phyloP scores from a whole-genome alignment of 768 basidiomycete species.

The Pleurotus tuoliensis region DNA sequence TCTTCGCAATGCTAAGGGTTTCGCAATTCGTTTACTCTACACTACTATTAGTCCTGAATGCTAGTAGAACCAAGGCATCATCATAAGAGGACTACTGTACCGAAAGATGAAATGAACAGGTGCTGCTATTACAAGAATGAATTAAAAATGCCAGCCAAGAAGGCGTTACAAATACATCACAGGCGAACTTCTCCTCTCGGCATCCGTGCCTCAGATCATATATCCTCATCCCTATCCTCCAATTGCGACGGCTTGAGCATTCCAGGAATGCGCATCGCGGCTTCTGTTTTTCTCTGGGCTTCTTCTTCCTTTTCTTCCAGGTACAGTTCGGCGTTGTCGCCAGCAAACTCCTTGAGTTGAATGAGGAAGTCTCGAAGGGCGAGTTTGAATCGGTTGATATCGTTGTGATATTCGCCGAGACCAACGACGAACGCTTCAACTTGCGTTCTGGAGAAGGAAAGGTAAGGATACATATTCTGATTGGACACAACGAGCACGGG shows the following conservation, averaged over 20 bases:
- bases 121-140: too few species aligned
- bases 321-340: constrained; percentile 88
- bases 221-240: constrained; percentile 92
- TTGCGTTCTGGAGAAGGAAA: constrained; percentile 48
- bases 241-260: constrained; percentile 95
- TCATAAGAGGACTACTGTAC: too few species aligned
- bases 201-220: constrained; percentile 34
- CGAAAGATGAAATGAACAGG: too few species aligned
- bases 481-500: too few species aligned
- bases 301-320: constrained; percentile 94
- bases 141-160: too few species aligned
- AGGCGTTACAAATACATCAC: background rate
- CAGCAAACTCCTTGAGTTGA: constrained; percentile 95
- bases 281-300: constrained; percentile 66
- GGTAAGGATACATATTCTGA: constrained; percentile 6
- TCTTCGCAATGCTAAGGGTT: too few species aligned
- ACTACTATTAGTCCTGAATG: too few species aligned
- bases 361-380: constrained; percentile 96
- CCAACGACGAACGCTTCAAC: constrained; percentile 65
- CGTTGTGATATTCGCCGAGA: constrained; percentile 69
- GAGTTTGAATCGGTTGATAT: constrained; percentile 89
- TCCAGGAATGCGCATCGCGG: constrained; percentile 93
- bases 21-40: too few species aligned
- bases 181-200: background rate
- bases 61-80: too few species aligned